Evolutionary conservation across 2,329 filamentous ascomycete genomes (phyloP).

Genomic region (Chaetoscypha palmicola): DNA sequence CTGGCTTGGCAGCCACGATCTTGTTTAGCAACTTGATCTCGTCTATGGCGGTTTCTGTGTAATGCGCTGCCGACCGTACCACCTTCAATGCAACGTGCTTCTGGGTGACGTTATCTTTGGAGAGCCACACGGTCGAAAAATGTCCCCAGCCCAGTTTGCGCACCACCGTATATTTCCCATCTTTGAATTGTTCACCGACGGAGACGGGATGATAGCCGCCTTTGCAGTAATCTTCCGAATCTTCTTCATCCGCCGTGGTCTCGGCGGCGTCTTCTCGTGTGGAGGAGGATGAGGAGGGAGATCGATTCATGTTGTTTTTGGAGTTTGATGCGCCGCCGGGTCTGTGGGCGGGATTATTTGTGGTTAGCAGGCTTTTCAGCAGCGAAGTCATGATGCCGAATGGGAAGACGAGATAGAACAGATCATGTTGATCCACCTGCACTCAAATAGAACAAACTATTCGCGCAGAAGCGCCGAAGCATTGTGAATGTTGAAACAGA

Average conservation of each 20-base stretch:
- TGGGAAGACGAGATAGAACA: not conserved
- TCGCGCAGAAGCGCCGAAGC: not conserved
- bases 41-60: conserved; percentile 97
- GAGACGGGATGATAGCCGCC: conserved; percentile 94
- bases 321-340: conserved; percentile 24
- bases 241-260: conserved; percentile 94
- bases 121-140: conserved; percentile 93
- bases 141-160: conserved; percentile 97
- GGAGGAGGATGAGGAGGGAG: conserved; percentile 65
- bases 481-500: not conserved
- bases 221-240: conserved; percentile 99
- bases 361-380: conserved; percentile 26
- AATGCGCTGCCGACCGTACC: conserved; percentile 93
- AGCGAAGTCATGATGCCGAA: conserved; percentile 26
- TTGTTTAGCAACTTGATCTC: conserved; percentile 98
- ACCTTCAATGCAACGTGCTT: conserved; percentile 98
- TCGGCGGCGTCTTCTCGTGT: conserved; percentile 79
- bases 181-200: conserved; percentile 95
- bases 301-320: conserved; percentile 27
- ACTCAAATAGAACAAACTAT: not conserved
- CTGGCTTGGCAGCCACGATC: conserved; percentile 90
- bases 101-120: conserved; percentile 74
- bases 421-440: not conserved
- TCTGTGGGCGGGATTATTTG: conserved; percentile 26
- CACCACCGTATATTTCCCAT: conserved; percentile 92